Conservation (phyloP, 1,284 basidiomycete species). For the Cutaneotrichosporon arboriforme region DNA sequence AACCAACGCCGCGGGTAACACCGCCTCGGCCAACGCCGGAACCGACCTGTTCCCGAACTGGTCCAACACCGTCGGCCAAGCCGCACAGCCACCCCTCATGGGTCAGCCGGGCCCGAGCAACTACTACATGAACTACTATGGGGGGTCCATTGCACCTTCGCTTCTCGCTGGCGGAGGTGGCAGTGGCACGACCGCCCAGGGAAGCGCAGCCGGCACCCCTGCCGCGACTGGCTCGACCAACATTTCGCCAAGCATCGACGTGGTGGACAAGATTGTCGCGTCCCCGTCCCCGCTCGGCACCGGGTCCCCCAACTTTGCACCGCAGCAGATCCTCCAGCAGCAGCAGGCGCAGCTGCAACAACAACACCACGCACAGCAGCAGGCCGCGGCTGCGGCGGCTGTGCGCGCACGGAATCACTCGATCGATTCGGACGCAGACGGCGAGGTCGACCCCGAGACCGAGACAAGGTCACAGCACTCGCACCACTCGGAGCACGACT, state of each 20-base stretch:
- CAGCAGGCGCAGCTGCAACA: conserved; percentile 4
- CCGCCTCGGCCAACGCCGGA: conserved; percentile 5
- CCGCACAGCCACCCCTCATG: conserved; percentile 7
- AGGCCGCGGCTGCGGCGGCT: too few relatives aligned
- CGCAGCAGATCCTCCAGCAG: not conserved
- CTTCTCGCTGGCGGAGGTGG: conserved; percentile 20
- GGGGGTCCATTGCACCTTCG: conserved; percentile 29
- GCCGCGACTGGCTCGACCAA: conserved; percentile 1
- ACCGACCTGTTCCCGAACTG: conserved; percentile 21
- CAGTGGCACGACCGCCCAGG: not conserved
- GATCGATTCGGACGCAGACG: conserved; percentile 31
- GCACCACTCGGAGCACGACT: conserved; percentile 28
- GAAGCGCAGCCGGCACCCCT: not conserved
- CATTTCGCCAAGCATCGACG: conserved; percentile 26
- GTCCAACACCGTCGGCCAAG: conserved; percentile 5
- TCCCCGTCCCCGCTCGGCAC: conserved; percentile 17
- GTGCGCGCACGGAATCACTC: conserved; percentile 14
- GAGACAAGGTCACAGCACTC: conserved; percentile 11
- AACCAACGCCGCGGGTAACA: conserved; percentile 6
- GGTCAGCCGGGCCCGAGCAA: conserved; percentile 9
- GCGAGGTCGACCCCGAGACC: conserved; percentile 25
- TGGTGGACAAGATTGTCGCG: conserved; percentile 28
- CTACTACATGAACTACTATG: conserved; percentile 17
- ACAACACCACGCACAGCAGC: conserved; percentile 3
- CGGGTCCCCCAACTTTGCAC: not conserved